These are phyloP conservation scores for Castanea mollissima DNA, from an alignment of 306 rosid genomes.

Conservation along the genomic window DNA sequence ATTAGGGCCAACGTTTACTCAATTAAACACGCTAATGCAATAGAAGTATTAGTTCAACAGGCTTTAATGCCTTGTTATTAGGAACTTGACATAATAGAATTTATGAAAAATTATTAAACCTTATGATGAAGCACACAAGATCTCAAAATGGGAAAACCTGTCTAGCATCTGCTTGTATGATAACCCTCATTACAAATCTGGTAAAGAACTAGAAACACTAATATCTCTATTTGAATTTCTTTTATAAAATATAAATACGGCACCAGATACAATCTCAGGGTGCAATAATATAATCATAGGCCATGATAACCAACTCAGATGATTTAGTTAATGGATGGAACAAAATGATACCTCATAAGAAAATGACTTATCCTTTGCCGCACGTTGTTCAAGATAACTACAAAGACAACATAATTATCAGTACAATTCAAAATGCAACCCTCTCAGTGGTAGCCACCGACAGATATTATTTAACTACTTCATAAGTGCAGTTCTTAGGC, in stretches of 20 bases:
- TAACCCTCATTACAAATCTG: background rate
- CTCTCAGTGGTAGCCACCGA: slow-evolving; percentile 17
- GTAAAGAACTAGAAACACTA: background rate
- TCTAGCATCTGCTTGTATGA: background rate
- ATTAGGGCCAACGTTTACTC: too few relatives aligned
- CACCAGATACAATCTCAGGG: background rate
- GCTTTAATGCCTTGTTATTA: background rate
- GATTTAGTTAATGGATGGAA: slow-evolving; percentile 1
- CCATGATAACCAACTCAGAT: background rate
- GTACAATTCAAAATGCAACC: slow-evolving; percentile 4
- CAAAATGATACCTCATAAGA: slow-evolving; percentile 70
- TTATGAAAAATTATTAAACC: background rate
- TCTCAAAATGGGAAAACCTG: background rate
- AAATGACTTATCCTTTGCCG: slow-evolving; percentile 71
- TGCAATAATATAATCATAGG: background rate
- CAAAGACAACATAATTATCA: slow-evolving; percentile 29
- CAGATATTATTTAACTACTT: slow-evolving; percentile 15
- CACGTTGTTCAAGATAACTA: slow-evolving; percentile 89
- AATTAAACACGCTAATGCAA: too few relatives aligned
- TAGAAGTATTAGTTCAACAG: too few relatives aligned
- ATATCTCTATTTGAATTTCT: background rate
- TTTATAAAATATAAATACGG: background rate
- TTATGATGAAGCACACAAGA: background rate
- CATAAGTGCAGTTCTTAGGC: background rate
- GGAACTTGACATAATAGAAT: background rate